These are phyloP conservation scores for Oryza brachyantha DNA, from an alignment of 176 grass and related monocot genomes.

Conservation along the genomic window DNA sequence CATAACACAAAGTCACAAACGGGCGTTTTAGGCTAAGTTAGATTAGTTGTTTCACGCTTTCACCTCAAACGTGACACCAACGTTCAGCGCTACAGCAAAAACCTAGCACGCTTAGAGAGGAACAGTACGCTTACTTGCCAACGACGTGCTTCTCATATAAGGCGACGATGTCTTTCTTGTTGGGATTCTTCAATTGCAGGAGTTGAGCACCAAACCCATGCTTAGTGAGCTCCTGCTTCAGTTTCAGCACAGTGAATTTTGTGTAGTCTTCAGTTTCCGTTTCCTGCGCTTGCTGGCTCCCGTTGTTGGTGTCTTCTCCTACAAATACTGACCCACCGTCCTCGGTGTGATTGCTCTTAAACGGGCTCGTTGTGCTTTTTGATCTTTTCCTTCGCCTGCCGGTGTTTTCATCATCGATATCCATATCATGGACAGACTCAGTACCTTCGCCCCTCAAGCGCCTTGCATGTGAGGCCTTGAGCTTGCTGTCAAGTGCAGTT, in stretches of 20 bases:
- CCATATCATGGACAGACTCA: conserved; percentile 94
- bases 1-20: conserved; percentile 2
- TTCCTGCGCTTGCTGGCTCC: conserved; percentile 48
- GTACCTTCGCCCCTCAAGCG: conserved; percentile 70
- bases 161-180: conserved; percentile 90
- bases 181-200: conserved; percentile 82
- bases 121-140: conserved; percentile 26
- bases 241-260: conserved; percentile 69
- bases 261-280: conserved; percentile 61
- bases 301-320: conserved; percentile 48
- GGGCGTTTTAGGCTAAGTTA: conserved; percentile 1
- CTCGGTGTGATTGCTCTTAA: conserved; percentile 56
- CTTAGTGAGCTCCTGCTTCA: conserved; percentile 95
- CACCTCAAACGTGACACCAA: conserved; percentile 4
- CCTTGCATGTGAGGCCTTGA: conserved; percentile 58
- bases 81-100: not conserved
- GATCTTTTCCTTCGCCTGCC: conserved; percentile 71
- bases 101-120: conserved; percentile 3
- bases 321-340: conserved; percentile 80
- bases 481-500: conserved; percentile 78
- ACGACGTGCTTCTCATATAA: conserved; percentile 88
- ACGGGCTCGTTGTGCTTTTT: conserved; percentile 89
- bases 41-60: not conserved
- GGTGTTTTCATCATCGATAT: conserved; percentile 58
- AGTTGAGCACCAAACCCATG: conserved; percentile 84